Evolutionary conservation across 805 yeast species (phyloP).

Genomic region (Metschnikowia lachancei): DNA sequence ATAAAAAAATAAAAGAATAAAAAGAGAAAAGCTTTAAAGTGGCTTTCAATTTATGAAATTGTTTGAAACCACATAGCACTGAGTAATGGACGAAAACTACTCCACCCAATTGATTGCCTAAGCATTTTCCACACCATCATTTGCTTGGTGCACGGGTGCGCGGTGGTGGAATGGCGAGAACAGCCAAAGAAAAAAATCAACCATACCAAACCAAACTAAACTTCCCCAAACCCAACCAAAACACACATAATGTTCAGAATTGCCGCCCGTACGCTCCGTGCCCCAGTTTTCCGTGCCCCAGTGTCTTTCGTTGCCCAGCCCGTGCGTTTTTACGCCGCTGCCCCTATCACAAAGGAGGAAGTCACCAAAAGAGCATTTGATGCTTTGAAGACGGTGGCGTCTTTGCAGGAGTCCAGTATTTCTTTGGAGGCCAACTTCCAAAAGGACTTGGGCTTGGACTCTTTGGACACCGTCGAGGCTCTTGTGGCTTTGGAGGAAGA

Average conservation of each 20-base stretch:
- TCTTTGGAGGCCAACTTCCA: conserved; percentile 52
- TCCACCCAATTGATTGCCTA: neutral
- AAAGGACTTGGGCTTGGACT: conserved; percentile 83
- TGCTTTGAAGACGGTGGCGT: conserved; percentile 60
- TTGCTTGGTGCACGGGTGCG: neutral
- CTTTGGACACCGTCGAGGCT: conserved; percentile 92
- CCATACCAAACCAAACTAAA: neutral
- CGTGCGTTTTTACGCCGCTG: conserved; percentile 55
- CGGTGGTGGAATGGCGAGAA: neutral
- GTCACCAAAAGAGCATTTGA: conserved; percentile 79
- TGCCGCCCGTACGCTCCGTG: conserved; percentile 47
- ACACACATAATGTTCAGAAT: conserved; percentile 51
- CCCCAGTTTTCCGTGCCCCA: conserved; percentile 34
- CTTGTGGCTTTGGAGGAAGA: conserved; percentile 85
- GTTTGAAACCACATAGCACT: too few relatives aligned
- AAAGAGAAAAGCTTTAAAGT: too few relatives aligned
- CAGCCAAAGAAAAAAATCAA: neutral
- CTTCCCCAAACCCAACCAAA: neutral
- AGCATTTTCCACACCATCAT: too few relatives aligned
- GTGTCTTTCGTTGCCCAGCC: conserved; percentile 24
- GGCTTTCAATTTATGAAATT: too few relatives aligned
- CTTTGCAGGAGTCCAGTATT: conserved; percentile 45
- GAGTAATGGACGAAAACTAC: too few relatives aligned
- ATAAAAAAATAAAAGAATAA: too few relatives aligned
- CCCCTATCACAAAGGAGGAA: conserved; percentile 70